Conservation (phyloP, 495 filamentous ascomycete genomes). For the Aspergillus panamensis region DNA sequence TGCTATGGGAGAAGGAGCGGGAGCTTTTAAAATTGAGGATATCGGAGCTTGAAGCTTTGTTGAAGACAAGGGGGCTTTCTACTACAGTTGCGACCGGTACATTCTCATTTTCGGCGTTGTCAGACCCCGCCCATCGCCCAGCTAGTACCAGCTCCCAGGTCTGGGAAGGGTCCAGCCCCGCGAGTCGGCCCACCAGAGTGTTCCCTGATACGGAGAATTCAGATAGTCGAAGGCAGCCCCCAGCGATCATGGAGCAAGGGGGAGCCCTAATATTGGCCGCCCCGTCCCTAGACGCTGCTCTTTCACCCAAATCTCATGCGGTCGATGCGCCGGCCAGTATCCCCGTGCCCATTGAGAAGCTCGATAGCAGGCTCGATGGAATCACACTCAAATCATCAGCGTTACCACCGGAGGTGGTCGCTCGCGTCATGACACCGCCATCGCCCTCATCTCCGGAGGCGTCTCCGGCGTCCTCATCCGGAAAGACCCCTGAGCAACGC, state of each 20-base stretch:
- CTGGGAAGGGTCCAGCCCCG: constrained; percentile 45
- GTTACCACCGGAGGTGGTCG: constrained; percentile 40
- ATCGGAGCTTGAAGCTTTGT: constrained; percentile 34
- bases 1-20: constrained; percentile 43
- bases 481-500: constrained; percentile 30
- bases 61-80: constrained; percentile 23
- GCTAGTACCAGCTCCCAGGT: constrained; percentile 26
- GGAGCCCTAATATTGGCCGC: constrained; percentile 18
- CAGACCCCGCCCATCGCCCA: constrained; percentile 3
- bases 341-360: constrained; percentile 46
- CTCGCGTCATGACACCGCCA: constrained; percentile 46
- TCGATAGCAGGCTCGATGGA: constrained; percentile 47
- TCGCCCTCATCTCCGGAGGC: constrained; percentile 35
- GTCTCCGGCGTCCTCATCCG: constrained; percentile 24
- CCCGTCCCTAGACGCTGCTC: constrained; percentile 42
- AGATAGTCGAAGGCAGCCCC: constrained; percentile 20
- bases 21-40: constrained; percentile 37
- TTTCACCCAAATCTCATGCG: constrained; percentile 36
- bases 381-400: constrained; percentile 48
- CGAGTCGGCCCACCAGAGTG: constrained; percentile 41
- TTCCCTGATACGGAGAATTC: constrained; percentile 35
- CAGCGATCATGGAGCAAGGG: constrained; percentile 27
- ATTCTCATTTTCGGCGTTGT: constrained; percentile 3
- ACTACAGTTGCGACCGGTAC: constrained; percentile 9
- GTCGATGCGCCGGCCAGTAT: constrained; percentile 23